Base-by-base conservation (phyloP, 139 green algal species). In the Raphidocelis subcapitata region DNA sequence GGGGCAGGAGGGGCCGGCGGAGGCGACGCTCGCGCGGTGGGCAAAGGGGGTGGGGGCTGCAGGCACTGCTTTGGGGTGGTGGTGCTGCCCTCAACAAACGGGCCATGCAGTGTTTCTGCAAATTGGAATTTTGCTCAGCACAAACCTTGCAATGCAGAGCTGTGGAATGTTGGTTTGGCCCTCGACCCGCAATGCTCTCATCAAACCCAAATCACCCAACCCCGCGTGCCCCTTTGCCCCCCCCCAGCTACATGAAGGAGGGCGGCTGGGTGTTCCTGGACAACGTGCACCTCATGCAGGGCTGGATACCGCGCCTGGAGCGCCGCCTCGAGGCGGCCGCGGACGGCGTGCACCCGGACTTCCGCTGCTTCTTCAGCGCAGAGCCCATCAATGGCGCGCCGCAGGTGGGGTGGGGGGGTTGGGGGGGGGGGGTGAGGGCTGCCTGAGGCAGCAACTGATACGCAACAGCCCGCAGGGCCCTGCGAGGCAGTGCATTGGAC, bases 241-340 rank as follows among this genome's bases (percentile, higher is more conserved):
- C n/a, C n/a, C n/a, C 57, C 70, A 77, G 70, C 75, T 96, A 94
- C 84, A 96, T 85, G 54, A 76, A 88, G 73, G 83, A 92, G 72
- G 91, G 91, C 46, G 91, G 91, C 54, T 96, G 91, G 91, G 91
- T 96, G 59, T 96, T 96, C 83, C 73, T 96, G 81, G 91, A 96
- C 85, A 96, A 96, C 79, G 88, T 96, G 73, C 91, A 96, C 74
- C 83, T 96, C 36, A 96, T 96, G 91, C 88, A 91, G 74, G 89
- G 86, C 71, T 97, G 92, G 92, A 90, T 95, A 47, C 91, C 92
- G 23, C 80, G 80, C 31, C 84, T 96, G 57, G 91, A 96, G 81
- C 84, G 87, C 75, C 93, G 94, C 87, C 88, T 96, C 49, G 91
- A 96, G 81, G 79, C 89, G 62, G 91, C 86, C 23, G 86, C 88